Base-by-base conservation (phyloP, 139 green algal species). In the Diplosphaera chodatii region DNA sequence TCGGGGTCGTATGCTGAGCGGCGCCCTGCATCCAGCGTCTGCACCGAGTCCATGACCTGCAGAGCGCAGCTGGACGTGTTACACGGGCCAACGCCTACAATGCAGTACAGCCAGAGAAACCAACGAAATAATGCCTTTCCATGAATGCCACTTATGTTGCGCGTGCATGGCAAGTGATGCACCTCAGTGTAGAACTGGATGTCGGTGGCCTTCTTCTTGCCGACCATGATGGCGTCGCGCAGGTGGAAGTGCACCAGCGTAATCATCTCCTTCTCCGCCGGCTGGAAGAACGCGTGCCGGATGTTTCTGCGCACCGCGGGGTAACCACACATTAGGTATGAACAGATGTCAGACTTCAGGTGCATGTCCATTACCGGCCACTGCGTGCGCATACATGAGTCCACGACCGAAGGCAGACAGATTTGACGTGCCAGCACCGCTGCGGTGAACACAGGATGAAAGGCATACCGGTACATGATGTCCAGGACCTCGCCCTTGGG, bases 221-320 rank as follows among this genome's bases (percentile, higher is more conserved):
- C 92, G 13, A 98, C 86, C 95, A 99, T 99, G 85, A 99, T 99
- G 66, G 94, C 93, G 84, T 99, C 89, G 77, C 90, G 74, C 40
- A 99, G 88, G 77, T 98, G 92, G 83, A 99, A 97, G 87, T 99
- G 95, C 55, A 99, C 81, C 70, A 99, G 86, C 29, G 91, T 95
- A 68, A 98, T 91, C 86, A 97, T 91, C 83, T 99, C 93, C 55
- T 96, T 97, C 72, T 96, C 84, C 16, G 88, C 83, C 4, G 86
- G 86, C 83, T 97, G 93, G 84, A 97, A 98, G 79, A 99, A 97
- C 4, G 93, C 93, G 74, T 97, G 92, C 80, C 94, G 94, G 79
- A 99, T 97, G 86, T 99, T 99, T 71, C 87, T 85, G 83, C 90
- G 25, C 28, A 1, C 31, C 3, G 13, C 4, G 30, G 31, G 21